Percentiles rank a stretch among this genome's conserved stretches.
Evolutionary conservation across 176 grass and related monocot genomes (phyloP).

Genomic region (Saccharum spontaneum): DNA sequence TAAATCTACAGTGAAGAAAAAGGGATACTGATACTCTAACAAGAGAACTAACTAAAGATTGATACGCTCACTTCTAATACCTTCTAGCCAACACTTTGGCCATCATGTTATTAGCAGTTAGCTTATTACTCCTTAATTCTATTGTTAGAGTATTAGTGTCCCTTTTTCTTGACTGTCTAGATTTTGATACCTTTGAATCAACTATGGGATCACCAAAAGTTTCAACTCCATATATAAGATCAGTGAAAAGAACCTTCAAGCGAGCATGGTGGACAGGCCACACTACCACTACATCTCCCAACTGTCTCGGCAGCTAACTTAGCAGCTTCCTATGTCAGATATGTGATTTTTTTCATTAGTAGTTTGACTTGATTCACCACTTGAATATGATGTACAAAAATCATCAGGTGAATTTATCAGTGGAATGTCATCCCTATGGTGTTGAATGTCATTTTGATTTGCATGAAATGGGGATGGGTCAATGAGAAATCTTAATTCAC

Average conservation of each 20-base stretch:
- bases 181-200: slow-evolving; percentile 66
- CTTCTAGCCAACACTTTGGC: slow-evolving; percentile 81
- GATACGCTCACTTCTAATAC: not conserved
- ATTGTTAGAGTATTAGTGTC: slow-evolving; percentile 68
- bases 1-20: too few relatives aligned
- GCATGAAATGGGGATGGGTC: slow-evolving; percentile 72
- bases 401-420: slow-evolving; percentile 40
- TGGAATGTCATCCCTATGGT: slow-evolving; percentile 42
- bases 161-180: slow-evolving; percentile 73
- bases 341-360: slow-evolving; percentile 50
- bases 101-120: slow-evolving; percentile 78
- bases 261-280: slow-evolving; percentile 67
- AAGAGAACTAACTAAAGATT: too few relatives aligned
- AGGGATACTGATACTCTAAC: too few relatives aligned
- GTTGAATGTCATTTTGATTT: slow-evolving; percentile 46
- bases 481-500: slow-evolving; percentile 33
- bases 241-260: slow-evolving; percentile 69
- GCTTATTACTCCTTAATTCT: slow-evolving; percentile 61
- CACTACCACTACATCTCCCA: slow-evolving; percentile 71
- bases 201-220: slow-evolving; percentile 73
- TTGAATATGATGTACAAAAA: slow-evolving; percentile 54
- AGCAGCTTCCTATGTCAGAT: slow-evolving; percentile 47
- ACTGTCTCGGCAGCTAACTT: slow-evolving; percentile 58
- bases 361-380: slow-evolving; percentile 44
- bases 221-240: slow-evolving; percentile 60